phyloP scores from a whole-genome alignment of 495 filamentous ascomycete species.

The Penicillium cataractarum region DNA sequence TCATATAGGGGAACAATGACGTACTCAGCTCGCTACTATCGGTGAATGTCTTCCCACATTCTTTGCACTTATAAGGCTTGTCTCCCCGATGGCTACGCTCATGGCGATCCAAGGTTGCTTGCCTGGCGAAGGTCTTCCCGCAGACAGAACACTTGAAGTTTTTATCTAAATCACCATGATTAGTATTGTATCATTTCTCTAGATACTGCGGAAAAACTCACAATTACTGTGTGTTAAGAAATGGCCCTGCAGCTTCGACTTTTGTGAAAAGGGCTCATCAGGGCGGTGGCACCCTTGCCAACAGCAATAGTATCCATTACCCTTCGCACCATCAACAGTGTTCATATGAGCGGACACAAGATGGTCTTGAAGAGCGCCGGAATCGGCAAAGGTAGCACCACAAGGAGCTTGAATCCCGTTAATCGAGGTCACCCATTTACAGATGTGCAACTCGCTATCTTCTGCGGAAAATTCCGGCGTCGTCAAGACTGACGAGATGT shows the following conservation, averaged over 20 bases:
- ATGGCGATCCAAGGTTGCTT: slow-evolving; percentile 52
- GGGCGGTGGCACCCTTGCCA: slow-evolving; percentile 53
- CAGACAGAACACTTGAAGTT: slow-evolving; percentile 52
- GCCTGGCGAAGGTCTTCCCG: slow-evolving; percentile 50
- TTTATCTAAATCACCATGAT: slow-evolving; percentile 38
- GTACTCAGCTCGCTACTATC: slow-evolving; percentile 55
- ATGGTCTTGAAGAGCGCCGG: slow-evolving; percentile 49
- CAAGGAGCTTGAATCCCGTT: slow-evolving; percentile 39
- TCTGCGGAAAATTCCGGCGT: slow-evolving; percentile 42
- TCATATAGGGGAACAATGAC: slow-evolving; percentile 10
- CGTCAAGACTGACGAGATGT: slow-evolving; percentile 43
- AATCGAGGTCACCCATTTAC: slow-evolving; percentile 40
- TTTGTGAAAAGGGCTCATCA: slow-evolving; percentile 52
- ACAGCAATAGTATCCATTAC: slow-evolving; percentile 53
- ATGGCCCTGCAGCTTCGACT: slow-evolving; percentile 54
- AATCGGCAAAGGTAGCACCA: slow-evolving; percentile 39
- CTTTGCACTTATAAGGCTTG: slow-evolving; percentile 51
- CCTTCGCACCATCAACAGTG: slow-evolving; percentile 47
- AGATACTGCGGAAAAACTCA: slow-evolving; percentile 20
- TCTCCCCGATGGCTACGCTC: slow-evolving; percentile 58
- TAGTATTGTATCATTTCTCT: not conserved
- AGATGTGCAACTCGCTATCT: slow-evolving; percentile 40
- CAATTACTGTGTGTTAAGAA: slow-evolving; percentile 54
- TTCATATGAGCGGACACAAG: slow-evolving; percentile 45
- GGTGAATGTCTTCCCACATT: slow-evolving; percentile 51